Evolutionary conservation across 2,329 filamentous ascomycete species (phyloP), one percentile per base, ranked within the genome.

Genomic region (Myriosclerotinia curreyana): DNA sequence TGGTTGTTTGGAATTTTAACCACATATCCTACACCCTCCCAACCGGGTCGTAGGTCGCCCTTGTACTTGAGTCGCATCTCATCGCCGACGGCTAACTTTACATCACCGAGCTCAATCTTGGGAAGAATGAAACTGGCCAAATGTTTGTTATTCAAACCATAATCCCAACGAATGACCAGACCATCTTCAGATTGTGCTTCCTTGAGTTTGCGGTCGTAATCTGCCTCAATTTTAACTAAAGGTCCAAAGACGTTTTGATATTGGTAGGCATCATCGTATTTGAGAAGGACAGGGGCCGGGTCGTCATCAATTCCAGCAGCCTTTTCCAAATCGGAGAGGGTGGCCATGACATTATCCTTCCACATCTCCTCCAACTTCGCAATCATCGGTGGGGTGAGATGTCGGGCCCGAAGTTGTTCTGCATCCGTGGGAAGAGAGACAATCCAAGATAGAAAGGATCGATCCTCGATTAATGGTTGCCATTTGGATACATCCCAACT

Each of bases 1-100:
- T 96, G 92, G 77, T 98, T 98, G 82, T 99, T 98, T 28, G 95
- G 96, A 66, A 99, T 98, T 80, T 99, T 99, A 80, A 98, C 93
- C 66, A 99, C 95, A 77, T 99, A 99, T 69, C 95, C 95, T 42
- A 99, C 95, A 46, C 95, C 95, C 76, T 99, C 95, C 95, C 95
- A 99, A 65, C 91, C 86, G 17, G 90, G 85, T 50, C 93, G 90
- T 58, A 99, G 82, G 77, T 98, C 95, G 70, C 96, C 95, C 70
- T 92, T 96, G 79, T 99, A 99, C 71, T 95, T 92, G 68, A 99
- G 82, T 51, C 95, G 90, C 95, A 99, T 99, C 77, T 99, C 95
- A 74, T 99, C 95, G 67, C 95, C 95, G 25, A 99, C 95, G 3
- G 95, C 95, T 71, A 99, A 83, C 78, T 99, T 99, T 70, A 99